Percentiles rank a stretch among this genome's conserved stretches.
Conservation (phyloP, 768 basidiomycete species). For the Boletellus ananiceps region DNA sequence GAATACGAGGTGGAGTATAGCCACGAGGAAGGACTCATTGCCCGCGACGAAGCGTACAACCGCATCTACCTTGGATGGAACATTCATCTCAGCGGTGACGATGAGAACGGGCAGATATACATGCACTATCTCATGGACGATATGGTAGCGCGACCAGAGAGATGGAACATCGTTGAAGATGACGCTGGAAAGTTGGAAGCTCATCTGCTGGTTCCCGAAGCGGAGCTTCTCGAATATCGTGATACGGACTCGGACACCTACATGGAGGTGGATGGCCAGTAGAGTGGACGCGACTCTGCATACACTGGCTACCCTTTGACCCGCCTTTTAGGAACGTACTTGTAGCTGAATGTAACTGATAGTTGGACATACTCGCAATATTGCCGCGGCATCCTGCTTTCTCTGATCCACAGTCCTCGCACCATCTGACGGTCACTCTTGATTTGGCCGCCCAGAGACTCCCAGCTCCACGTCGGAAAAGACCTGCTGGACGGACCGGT, state of each 20-base stretch:
- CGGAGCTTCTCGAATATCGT: conserved; percentile 32
- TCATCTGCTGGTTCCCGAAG: conserved; percentile 33
- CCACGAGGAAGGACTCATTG: conserved; percentile 51
- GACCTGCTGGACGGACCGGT: no score
- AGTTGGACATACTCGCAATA: no score
- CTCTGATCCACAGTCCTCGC: no score
- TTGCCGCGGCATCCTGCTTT: no score
- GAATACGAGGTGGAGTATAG: conserved; percentile 51
- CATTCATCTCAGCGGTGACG: conserved; percentile 42
- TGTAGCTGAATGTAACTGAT: neutral
- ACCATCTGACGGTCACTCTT: no score
- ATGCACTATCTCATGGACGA: conserved; percentile 40
- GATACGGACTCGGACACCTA: conserved; percentile 40
- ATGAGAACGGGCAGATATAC: conserved; percentile 37
- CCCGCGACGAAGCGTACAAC: conserved; percentile 39
- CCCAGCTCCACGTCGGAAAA: no score
- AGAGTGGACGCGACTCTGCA: conserved; percentile 3
- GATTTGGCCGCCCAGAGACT: no score
- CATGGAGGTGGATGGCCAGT: conserved; percentile 25
- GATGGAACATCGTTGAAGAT: conserved; percentile 36
- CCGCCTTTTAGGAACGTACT: conserved; percentile 9
- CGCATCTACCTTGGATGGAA: conserved; percentile 69
- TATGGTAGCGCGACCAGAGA: conserved; percentile 40
- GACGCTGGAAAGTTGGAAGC: conserved; percentile 43
- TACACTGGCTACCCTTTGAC: neutral